These are phyloP conservation scores for Mycena albidolilacea DNA, from an alignment of 768 basidiomycete species.

Conservation along the genomic window DNA sequence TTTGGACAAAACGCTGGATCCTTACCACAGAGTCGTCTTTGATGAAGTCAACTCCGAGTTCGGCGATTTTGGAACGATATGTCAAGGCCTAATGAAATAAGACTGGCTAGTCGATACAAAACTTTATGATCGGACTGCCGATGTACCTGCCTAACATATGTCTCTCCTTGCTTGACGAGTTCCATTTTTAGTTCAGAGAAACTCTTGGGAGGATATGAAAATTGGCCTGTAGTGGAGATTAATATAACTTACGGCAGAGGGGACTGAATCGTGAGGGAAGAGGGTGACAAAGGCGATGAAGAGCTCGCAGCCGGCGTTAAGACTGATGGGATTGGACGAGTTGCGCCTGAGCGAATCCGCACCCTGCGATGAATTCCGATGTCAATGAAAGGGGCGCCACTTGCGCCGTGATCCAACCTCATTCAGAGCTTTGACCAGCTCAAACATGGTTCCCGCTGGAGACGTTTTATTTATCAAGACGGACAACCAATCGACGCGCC, in stretches of 20 bases:
- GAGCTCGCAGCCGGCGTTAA: slow-evolving; percentile 91
- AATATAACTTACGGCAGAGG: slow-evolving; percentile 5
- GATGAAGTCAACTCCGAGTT: slow-evolving; percentile 91
- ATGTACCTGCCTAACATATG: slow-evolving; percentile 62
- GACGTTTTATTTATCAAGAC: slow-evolving; percentile 31
- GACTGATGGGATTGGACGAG: slow-evolving; percentile 84
- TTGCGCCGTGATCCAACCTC: slow-evolving; percentile 47
- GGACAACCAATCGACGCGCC: slow-evolving; percentile 6
- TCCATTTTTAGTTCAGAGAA: slow-evolving; percentile 88
- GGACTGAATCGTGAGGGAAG: slow-evolving; percentile 83
- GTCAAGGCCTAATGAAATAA: slow-evolving; percentile 69
- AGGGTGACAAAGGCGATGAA: slow-evolving; percentile 92
- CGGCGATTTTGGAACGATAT: slow-evolving; percentile 92
- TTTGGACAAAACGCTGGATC: slow-evolving; percentile 33
- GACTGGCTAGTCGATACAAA: neutral
- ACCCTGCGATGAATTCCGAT: slow-evolving; percentile 49
- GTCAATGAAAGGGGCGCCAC: neutral
- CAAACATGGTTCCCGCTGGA: slow-evolving; percentile 89
- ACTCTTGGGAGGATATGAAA: slow-evolving; percentile 62
- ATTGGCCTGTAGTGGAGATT: slow-evolving; percentile 30
- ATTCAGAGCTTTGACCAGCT: slow-evolving; percentile 88
- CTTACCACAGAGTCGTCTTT: slow-evolving; percentile 93
- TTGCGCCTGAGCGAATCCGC: slow-evolving; percentile 73
- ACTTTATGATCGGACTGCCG: neutral
- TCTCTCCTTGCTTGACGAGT: slow-evolving; percentile 84